Evolutionary conservation across 2,329 filamentous ascomycete genomes (phyloP).

Genomic region (Blastomyces parvus): DNA sequence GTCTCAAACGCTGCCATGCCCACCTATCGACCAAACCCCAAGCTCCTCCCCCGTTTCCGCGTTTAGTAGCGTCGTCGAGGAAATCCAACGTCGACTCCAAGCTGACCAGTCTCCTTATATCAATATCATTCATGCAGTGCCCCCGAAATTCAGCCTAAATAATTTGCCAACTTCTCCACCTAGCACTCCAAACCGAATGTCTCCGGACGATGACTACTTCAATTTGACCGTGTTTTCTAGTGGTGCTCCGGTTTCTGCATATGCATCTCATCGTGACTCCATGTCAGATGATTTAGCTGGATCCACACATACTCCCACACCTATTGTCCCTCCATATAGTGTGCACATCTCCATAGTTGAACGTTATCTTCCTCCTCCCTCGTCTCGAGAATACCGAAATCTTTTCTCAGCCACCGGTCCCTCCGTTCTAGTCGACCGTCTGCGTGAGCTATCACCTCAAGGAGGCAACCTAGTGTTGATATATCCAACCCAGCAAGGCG

Average conservation of each 20-base stretch:
- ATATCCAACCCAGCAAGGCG: conserved; percentile 52
- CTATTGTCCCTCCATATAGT: conserved; percentile 50
- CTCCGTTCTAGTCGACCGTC: conserved; percentile 51
- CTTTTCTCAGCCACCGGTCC: conserved; percentile 47
- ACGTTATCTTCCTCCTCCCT: conserved; percentile 56
- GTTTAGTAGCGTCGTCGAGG: conserved; percentile 47
- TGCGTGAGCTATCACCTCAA: conserved; percentile 49
- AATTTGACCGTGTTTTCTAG: conserved; percentile 52
- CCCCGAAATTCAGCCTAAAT: conserved; percentile 51
- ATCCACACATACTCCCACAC: conserved; percentile 43
- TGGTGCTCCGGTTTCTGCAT: conserved; percentile 48
- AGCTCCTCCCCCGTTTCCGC: conserved; percentile 22
- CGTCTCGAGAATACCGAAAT: conserved; percentile 48
- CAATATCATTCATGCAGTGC: conserved; percentile 55
- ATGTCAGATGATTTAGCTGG: conserved; percentile 26
- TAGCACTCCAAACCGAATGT: conserved; percentile 43
- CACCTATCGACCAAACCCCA: conserved; percentile 32
- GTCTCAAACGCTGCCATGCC: conserved; percentile 52
- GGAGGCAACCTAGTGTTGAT: conserved; percentile 52
- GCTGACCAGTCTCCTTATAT: conserved; percentile 48
- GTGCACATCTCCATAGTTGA: conserved; percentile 54
- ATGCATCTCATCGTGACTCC: conserved; percentile 42
- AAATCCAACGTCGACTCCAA: conserved; percentile 45
- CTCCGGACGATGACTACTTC: conserved; percentile 52
- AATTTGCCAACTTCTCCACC: conserved; percentile 56